These are phyloP conservation scores for Phytophthora pluvialis DNA, from an alignment of 352 stramenopile species.

Conservation along the genomic window DNA sequence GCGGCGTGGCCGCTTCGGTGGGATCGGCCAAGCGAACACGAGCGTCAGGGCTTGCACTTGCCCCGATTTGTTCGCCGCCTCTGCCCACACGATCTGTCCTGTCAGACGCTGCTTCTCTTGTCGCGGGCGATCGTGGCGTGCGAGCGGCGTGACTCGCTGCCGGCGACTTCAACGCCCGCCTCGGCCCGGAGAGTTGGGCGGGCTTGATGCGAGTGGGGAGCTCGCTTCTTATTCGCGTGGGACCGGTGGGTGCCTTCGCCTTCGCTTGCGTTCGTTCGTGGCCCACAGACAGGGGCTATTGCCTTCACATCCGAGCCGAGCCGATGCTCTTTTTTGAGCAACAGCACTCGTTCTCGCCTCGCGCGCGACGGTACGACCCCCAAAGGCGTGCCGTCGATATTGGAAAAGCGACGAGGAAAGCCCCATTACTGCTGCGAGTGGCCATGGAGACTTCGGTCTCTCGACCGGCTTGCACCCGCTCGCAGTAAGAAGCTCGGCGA, in stretches of 20 bases:
- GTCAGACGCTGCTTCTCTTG: constrained; percentile 9
- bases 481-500: no score
- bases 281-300: constrained; percentile 1
- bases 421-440: constrained; percentile 29
- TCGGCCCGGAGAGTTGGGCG: constrained; percentile 11
- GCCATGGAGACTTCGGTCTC: constrained; percentile 9
- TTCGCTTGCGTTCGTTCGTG: constrained; percentile 8
- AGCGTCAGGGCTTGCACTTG: background rate
- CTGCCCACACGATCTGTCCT: constrained; percentile 5
- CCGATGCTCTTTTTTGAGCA: constrained; percentile 33
- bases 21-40: background rate
- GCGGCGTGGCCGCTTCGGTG: constrained; percentile 10
- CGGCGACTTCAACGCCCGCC: constrained; percentile 17
- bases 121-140: constrained; percentile 15
- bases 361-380: constrained; percentile 27
- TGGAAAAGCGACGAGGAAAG: constrained; percentile 29
- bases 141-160: constrained; percentile 13
- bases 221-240: constrained; percentile 37
- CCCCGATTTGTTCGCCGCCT: background rate
- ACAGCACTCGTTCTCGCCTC: constrained; percentile 17
- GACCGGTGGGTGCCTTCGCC: constrained; percentile 23
- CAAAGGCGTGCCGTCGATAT: constrained; percentile 30
- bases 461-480: no score
- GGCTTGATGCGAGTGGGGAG: constrained; percentile 9
- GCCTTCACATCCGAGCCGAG: constrained; percentile 27